phyloP scores from a whole-genome alignment of 192 early-diverging fungal genomes.

The Coemansia sp. region DNA sequence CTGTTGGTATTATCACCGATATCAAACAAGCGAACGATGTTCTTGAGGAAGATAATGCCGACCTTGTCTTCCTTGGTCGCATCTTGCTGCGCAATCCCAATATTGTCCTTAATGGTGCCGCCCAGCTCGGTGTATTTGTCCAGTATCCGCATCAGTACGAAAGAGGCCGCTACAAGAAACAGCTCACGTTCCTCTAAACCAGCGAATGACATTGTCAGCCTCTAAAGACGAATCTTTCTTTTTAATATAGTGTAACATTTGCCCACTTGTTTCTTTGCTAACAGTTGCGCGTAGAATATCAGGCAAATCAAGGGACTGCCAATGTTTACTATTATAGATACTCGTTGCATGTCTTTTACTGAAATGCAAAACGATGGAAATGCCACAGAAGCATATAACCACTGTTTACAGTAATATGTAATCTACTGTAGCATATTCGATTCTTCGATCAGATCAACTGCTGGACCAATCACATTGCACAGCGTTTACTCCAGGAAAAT shows the following conservation, averaged over 20 bases:
- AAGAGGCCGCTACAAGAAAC: slow-evolving; percentile 40
- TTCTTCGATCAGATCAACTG: not conserved
- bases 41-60: slow-evolving; percentile 64
- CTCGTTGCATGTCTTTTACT: too few species aligned
- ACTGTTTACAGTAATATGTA: too few species aligned
- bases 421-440: too few species aligned
- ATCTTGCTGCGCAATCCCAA: slow-evolving; percentile 67
- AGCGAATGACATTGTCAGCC: too few species aligned
- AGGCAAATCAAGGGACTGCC: too few species aligned
- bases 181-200: slow-evolving; percentile 20
- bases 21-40: slow-evolving; percentile 68
- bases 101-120: slow-evolving; percentile 66
- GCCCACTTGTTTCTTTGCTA: too few species aligned
- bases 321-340: too few species aligned
- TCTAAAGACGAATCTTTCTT: not conserved
- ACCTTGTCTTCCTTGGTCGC: slow-evolving; percentile 75
- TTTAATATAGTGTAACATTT: too few species aligned
- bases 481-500: not conserved
- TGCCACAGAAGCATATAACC: too few species aligned
- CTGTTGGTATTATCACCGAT: slow-evolving; percentile 72
- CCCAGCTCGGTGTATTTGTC: slow-evolving; percentile 65
- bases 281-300: too few species aligned
- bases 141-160: slow-evolving; percentile 66
- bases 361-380: too few species aligned
- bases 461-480: slow-evolving; percentile 24